Conservation (phyloP, 495 filamentous ascomycete species). For the Barbatosphaeria neglecta region DNA sequence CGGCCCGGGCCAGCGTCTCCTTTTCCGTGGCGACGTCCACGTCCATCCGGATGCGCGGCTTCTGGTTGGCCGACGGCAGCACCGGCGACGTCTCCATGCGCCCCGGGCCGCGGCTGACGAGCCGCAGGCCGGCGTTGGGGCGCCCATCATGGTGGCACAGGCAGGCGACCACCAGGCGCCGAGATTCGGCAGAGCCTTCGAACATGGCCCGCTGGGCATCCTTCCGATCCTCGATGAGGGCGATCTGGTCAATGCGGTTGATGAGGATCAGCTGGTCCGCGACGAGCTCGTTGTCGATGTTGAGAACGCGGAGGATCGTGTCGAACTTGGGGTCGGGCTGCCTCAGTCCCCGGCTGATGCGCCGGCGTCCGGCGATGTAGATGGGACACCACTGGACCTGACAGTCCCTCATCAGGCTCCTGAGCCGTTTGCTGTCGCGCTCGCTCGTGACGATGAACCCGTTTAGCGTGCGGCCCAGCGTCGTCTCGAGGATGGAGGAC, state of each 20-base stretch:
- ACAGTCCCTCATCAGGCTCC: slow-evolving; percentile 46
- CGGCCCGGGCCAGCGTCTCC: slow-evolving; percentile 28
- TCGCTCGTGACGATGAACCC: slow-evolving; percentile 73
- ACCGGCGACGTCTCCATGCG: slow-evolving; percentile 21
- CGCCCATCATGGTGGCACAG: slow-evolving; percentile 48
- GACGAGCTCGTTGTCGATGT: slow-evolving; percentile 71
- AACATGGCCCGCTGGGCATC: slow-evolving; percentile 63
- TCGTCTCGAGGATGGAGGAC: slow-evolving; percentile 70
- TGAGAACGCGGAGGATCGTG: slow-evolving; percentile 67
- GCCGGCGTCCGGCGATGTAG: slow-evolving; percentile 48
- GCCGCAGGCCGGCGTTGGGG: slow-evolving; percentile 50
- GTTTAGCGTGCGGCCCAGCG: slow-evolving; percentile 50
- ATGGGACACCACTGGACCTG: slow-evolving; percentile 45
- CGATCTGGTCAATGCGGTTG: slow-evolving; percentile 69
- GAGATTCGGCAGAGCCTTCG: slow-evolving; percentile 32
- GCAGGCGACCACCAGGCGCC: slow-evolving; percentile 62
- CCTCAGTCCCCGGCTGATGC: slow-evolving; percentile 49
- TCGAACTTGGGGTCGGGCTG: slow-evolving; percentile 64
- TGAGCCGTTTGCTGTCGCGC: slow-evolving; percentile 52
- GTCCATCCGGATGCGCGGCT: slow-evolving; percentile 73
- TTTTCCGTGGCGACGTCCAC: slow-evolving; percentile 45
- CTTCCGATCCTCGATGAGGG: slow-evolving; percentile 56
- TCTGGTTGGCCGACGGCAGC: slow-evolving; percentile 14
- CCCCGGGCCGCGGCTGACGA: slow-evolving; percentile 41
- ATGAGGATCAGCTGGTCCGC: slow-evolving; percentile 75